Conservation (phyloP, 306 rosid species). For the Gillenia trifoliata region DNA sequence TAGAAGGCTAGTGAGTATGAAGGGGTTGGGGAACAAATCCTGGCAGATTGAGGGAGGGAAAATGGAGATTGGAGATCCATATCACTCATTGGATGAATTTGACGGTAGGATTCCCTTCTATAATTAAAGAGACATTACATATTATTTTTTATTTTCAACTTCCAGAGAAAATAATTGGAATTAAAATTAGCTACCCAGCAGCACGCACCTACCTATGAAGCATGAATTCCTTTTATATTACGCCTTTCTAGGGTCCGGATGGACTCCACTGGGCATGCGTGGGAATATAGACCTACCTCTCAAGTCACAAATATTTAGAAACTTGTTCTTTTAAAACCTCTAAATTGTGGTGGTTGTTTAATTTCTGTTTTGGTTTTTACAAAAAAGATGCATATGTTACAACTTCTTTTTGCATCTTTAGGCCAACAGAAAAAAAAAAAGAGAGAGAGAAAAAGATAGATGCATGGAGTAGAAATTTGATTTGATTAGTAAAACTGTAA, state of each 20-base stretch:
- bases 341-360: background rate
- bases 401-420: too few species aligned
- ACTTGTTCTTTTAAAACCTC: background rate
- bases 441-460: background rate
- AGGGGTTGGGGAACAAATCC: too few species aligned
- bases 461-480: background rate
- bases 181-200: background rate
- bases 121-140: background rate
- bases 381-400: too few species aligned
- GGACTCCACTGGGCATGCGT: background rate
- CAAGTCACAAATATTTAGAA: background rate
- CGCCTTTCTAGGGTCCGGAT: background rate
- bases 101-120: constrained; percentile 21
- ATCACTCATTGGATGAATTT: constrained; percentile 25
- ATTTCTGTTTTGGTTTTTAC: too few species aligned
- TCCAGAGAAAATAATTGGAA: background rate
- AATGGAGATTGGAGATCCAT: background rate
- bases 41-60: too few species aligned
- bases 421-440: background rate
- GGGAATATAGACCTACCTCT: constrained; percentile 1
- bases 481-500: background rate
- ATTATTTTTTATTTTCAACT: background rate
- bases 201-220: background rate
- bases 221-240: background rate
- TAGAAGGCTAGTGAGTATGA: too few species aligned